Evolutionary conservation across 2,329 filamentous ascomycete genomes (phyloP), one percentile per base, ranked within the genome.

Genomic region (Fusarium graminum): DNA sequence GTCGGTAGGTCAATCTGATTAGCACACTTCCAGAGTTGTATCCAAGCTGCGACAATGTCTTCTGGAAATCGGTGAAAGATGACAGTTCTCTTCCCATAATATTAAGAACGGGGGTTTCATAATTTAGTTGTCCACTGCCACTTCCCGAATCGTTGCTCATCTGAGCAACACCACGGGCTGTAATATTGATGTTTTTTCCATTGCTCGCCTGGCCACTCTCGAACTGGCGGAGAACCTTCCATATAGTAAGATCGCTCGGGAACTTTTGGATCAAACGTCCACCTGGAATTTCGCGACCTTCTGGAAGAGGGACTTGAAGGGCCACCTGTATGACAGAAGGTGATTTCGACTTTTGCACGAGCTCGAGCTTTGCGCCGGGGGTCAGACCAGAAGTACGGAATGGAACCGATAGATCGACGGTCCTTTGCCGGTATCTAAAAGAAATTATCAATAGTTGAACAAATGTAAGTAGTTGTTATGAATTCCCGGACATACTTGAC

Each of bases 141-240:
- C 76, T 79, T 28, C 82, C 83, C 7, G 82, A 77, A 7, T 83
- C 86, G 59, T 80, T 82, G 36, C 78, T 81, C 16, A 85, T 85
- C 62, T 87, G 84, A 0, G 93, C 90, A n/a, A 91, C 84, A 4
- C 90, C 93, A 62, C 94, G 85, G 14, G 90, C 93, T 0, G 95
- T 98, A 70, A 99, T 87, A 76, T 97, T 97, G 68, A 92, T 81
- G 54, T 82, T 87, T 52, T 79, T 82, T 10, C 84, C 85, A 57
- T 83, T 82, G 46, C 83, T 88, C n/a, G 86, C 86, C 25, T 86
- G 85, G 32, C 86, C 89, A 65, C 90, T 90, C 79, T 99, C 95
- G 68, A 98, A 97, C 74, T 95, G 92, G 60, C 95, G 90, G 56
- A 99, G 76, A 28, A 98, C 83, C 69, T 93, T 87, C 95, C 95